Percentiles rank a stretch among this genome's conserved stretches.
Evolutionary conservation across 441 rosid species (phyloP).

Genomic region (Arabidopsis hybrid): DNA sequence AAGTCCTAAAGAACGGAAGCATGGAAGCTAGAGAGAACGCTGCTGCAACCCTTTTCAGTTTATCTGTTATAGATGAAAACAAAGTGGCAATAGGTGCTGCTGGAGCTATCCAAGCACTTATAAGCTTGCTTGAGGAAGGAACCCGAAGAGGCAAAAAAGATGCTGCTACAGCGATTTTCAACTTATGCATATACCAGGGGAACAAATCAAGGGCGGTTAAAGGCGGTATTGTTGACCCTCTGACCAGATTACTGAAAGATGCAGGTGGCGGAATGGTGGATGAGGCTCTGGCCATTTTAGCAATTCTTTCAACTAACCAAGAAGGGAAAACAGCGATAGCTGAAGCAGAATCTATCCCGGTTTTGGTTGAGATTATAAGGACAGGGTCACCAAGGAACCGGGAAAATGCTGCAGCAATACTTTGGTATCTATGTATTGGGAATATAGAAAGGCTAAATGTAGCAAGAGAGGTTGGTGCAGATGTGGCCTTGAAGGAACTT

Average conservation of each 20-base stretch:
- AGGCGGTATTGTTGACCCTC: conserved; percentile 85
- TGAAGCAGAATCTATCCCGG: conserved; percentile 75
- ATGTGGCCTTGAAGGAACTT: conserved; percentile 80
- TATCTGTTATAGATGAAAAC: conserved; percentile 92
- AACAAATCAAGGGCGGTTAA: conserved; percentile 94
- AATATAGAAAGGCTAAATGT: conserved; percentile 69
- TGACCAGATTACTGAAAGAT: conserved; percentile 80
- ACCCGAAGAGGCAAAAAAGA: conserved; percentile 96
- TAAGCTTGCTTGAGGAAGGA: conserved; percentile 82
- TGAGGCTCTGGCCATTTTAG: conserved; percentile 93
- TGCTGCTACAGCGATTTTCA: conserved; percentile 96
- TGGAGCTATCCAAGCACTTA: conserved; percentile 93
- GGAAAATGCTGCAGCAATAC: conserved; percentile 85
- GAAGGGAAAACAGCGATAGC: conserved; percentile 89
- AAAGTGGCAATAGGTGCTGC: conserved; percentile 97
- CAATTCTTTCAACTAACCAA: conserved; percentile 85
- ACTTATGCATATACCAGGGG: conserved; percentile 93
- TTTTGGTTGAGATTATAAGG: conserved; percentile 74
- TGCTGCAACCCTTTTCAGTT: conserved; percentile 96
- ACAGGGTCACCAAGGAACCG: conserved; percentile 95
- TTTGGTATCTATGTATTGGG: conserved; percentile 82
- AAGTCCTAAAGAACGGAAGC: conserved; percentile 85
- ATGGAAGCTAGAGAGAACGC: conserved; percentile 99
- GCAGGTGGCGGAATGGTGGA: conserved; percentile 98
- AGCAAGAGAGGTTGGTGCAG: conserved; percentile 77